Conservation (phyloP, 75 land plant species). For the Pseudotsuga menziesii region DNA sequence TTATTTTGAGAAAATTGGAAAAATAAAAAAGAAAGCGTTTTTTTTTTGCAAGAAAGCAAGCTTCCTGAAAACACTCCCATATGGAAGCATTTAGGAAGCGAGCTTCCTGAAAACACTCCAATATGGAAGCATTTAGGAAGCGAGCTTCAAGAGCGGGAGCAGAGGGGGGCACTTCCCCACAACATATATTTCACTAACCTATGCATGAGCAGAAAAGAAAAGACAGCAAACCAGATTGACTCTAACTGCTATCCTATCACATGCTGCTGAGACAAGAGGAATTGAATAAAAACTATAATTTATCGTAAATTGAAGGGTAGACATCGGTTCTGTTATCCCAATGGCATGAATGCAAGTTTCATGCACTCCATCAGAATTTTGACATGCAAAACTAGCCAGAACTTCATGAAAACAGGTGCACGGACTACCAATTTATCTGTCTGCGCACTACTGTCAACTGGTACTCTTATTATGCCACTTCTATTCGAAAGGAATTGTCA, state of each 20-base stretch:
- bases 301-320: neutral
- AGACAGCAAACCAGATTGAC: neutral
- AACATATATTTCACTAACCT: neutral
- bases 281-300: neutral
- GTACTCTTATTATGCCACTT: neutral
- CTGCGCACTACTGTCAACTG: neutral
- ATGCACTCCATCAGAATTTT: neutral
- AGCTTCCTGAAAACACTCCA: too few species aligned
- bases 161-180: too few species aligned
- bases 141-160: too few species aligned
- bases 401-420: neutral
- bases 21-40: too few species aligned
- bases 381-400: neutral
- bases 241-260: neutral
- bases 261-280: neutral
- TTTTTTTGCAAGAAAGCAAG: too few species aligned
- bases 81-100: too few species aligned
- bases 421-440: neutral
- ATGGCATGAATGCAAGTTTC: neutral
- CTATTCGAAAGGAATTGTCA: neutral
- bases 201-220: neutral
- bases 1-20: too few species aligned
- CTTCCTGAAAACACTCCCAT: too few species aligned
- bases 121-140: too few species aligned
- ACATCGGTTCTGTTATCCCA: neutral